Evolutionary conservation across 108 stramenopile species (phyloP), one percentile per base, ranked within the genome.

Genomic region (Fistulifera solaris): DNA sequence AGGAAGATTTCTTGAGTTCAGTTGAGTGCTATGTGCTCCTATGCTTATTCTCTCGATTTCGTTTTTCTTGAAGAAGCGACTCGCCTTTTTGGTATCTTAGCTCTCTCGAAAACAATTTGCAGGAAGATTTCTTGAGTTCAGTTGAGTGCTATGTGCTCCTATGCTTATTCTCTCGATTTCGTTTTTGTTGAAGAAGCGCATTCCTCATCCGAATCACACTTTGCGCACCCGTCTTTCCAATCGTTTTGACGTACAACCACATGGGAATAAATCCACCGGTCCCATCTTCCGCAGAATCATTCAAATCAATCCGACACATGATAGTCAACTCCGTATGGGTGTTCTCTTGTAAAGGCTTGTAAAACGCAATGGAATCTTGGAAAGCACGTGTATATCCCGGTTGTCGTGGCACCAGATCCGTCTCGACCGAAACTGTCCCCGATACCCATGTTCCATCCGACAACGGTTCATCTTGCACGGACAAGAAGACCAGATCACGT

Each of bases 311-410:
- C 14, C 81, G 58, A 65, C 77, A 83, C 7, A 83, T 68, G 47
- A 83, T 83, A 0, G 81, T 83, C 14, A 83, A 45, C 27, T 52
- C 53, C 1, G 72, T 74, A 15, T 61, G 31, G 11, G 59, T 52
- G 1, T 63, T 48, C 12, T 65, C 55, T 24, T 42, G 25, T 14
- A 76, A 2, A 2, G 68, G 65, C 45, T 78, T 73, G 52, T 83
- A 83, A 63, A 83, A 78, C 21, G 81, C 81, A 38, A 83, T 73
- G 17, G 75, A 76, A 62, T 83, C 81, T 61, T 83, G 81, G 71
- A 75, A 83, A 4, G 76, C 75, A 24, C 80, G 41, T 3, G 70
- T 71, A 43, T 81, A 81, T 2, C 60, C 56, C 31, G 31, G 27
- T 21, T 58, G 25, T 25, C 76, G 58, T 1, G 75, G 76, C 21